Conservation (phyloP, 2,329 filamentous ascomycete genomes). For the Pseudogymnoascus sp. region DNA sequence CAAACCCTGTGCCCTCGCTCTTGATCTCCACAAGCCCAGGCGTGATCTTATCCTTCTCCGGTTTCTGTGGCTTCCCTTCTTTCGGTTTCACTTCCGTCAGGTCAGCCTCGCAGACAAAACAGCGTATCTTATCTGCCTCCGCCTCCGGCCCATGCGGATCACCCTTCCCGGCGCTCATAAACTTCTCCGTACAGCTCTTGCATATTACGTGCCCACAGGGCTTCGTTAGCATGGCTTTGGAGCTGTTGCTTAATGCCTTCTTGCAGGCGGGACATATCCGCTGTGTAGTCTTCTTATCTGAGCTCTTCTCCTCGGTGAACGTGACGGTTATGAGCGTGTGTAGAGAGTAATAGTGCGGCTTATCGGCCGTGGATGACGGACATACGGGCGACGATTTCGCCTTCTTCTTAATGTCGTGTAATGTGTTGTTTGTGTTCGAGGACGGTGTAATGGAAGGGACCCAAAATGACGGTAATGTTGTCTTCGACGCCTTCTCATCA, state of each 20-base stretch:
- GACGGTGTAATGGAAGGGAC: slow-evolving; percentile 75
- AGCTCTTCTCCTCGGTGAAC: slow-evolving; percentile 65
- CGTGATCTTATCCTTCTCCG: slow-evolving; percentile 52
- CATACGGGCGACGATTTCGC: slow-evolving; percentile 66
- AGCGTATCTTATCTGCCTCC: slow-evolving; percentile 50
- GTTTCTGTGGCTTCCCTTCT: slow-evolving; percentile 39
- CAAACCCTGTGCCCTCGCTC: slow-evolving; percentile 88
- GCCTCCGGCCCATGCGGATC: slow-evolving; percentile 53
- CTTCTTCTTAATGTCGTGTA: slow-evolving; percentile 52
- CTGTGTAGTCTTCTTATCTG: slow-evolving; percentile 39
- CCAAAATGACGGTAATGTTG: slow-evolving; percentile 82
- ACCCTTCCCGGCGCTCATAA: slow-evolving; percentile 57
- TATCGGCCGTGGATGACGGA: slow-evolving; percentile 61
- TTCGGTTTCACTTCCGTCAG: slow-evolving; percentile 44
- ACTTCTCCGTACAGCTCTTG: slow-evolving; percentile 74
- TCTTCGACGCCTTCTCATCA: slow-evolving; percentile 64
- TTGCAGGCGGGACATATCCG: slow-evolving; percentile 77
- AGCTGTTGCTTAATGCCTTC: slow-evolving; percentile 73
- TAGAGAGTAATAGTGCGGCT: slow-evolving; percentile 68
- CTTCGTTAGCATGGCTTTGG: slow-evolving; percentile 74
- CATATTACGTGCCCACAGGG: slow-evolving; percentile 91
- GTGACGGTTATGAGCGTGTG: slow-evolving; percentile 69
- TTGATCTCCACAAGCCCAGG: slow-evolving; percentile 72
- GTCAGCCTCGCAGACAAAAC: slow-evolving; percentile 82
- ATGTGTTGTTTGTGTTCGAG: slow-evolving; percentile 49